These are phyloP conservation scores for Fusarium sp. DNA, from an alignment of 2,329 filamentous ascomycete species.

Conservation along the genomic window DNA sequence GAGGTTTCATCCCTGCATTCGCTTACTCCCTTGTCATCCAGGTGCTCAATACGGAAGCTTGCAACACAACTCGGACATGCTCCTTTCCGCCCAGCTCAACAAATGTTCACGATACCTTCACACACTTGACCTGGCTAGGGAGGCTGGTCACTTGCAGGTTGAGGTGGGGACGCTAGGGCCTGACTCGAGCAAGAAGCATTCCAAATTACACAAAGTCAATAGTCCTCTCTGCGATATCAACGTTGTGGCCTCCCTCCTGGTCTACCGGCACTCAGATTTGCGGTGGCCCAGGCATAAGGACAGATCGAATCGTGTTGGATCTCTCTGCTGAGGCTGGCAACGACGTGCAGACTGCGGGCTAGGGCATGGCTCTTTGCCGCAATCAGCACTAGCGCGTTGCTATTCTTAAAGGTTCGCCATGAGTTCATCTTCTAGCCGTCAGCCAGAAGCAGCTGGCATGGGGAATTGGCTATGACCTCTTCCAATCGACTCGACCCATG, in stretches of 20 bases:
- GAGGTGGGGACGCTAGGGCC: constrained; percentile 4
- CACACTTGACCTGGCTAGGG: background rate
- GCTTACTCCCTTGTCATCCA: background rate
- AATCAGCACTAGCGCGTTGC: constrained; percentile 28
- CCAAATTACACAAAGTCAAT: constrained; percentile 1
- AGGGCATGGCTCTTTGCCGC: constrained; percentile 16
- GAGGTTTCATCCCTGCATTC: constrained; percentile 4
- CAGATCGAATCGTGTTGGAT: constrained; percentile 3
- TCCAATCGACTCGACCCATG: background rate
- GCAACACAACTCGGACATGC: background rate
- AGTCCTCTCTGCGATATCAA: background rate
- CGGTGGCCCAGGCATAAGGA: background rate
- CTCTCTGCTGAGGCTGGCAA: constrained; percentile 21
- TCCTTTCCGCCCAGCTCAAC: background rate
- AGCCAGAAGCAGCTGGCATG: background rate
- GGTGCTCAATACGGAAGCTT: background rate
- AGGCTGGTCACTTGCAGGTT: background rate
- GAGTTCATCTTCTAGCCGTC: constrained; percentile 17
- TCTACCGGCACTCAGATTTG: background rate
- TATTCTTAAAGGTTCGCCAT: constrained; percentile 30
- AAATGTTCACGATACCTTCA: constrained; percentile 7
- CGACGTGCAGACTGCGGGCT: constrained; percentile 5
- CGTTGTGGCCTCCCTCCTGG: background rate
- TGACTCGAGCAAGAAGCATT: constrained; percentile 11
- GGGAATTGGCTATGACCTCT: background rate